These are phyloP conservation scores for Penicillium sclerotiorum DNA, from an alignment of 2,329 filamentous ascomycete species.

Conservation along the genomic window DNA sequence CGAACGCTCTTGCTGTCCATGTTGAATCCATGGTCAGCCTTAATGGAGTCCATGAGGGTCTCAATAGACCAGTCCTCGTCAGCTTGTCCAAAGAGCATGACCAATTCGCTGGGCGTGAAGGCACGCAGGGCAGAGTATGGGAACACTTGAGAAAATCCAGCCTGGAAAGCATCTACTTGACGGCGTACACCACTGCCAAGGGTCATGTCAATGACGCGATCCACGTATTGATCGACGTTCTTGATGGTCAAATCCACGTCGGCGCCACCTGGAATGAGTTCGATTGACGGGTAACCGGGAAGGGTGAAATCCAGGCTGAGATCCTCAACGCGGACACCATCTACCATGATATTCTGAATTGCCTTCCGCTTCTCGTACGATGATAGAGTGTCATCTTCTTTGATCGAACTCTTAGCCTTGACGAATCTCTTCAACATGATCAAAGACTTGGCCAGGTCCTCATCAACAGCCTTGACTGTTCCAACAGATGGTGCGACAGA, in stretches of 20 bases:
- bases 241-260: slow-evolving; percentile 79
- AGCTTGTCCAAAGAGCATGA: slow-evolving; percentile 87
- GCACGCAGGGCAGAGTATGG: slow-evolving; percentile 88
- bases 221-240: slow-evolving; percentile 87
- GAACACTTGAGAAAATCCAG: slow-evolving; percentile 94
- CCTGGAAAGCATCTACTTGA: slow-evolving; percentile 88
- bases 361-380: slow-evolving; percentile 71
- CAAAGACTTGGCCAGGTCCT: slow-evolving; percentile 80
- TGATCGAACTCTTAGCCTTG: slow-evolving; percentile 77
- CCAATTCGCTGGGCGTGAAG: slow-evolving; percentile 92
- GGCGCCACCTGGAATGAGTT: slow-evolving; percentile 74
- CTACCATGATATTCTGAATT: slow-evolving; percentile 70
- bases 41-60: slow-evolving; percentile 97
- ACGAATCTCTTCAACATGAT: slow-evolving; percentile 86
- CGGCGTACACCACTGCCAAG: slow-evolving; percentile 82
- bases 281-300: slow-evolving; percentile 85
- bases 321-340: slow-evolving; percentile 80
- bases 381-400: slow-evolving; percentile 68
- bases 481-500: slow-evolving; percentile 80
- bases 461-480: slow-evolving; percentile 85
- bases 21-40: slow-evolving; percentile 97
- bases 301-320: slow-evolving; percentile 92
- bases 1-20: slow-evolving; percentile 96
- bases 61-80: slow-evolving; percentile 98
- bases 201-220: slow-evolving; percentile 88